A percentile compares a stretch with the other conserved stretches of the same genome.
Evolutionary conservation across 2,329 filamentous ascomycete genomes (phyloP).

Genomic region (Aureobasidium sp.): DNA sequence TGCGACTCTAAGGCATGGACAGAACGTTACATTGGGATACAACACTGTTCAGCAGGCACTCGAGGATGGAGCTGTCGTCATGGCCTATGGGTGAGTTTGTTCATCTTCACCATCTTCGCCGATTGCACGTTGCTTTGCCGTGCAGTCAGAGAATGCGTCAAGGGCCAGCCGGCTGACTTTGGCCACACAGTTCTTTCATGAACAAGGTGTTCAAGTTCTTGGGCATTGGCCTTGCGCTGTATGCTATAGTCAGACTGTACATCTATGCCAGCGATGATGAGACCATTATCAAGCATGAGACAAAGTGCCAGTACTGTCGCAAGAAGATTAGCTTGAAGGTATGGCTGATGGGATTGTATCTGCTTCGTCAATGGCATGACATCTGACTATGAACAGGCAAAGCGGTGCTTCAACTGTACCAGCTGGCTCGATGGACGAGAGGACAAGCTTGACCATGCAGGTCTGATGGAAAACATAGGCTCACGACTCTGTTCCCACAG

Average conservation of each 20-base stretch:
- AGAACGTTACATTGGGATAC: slow-evolving; percentile 51
- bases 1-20: slow-evolving; percentile 54
- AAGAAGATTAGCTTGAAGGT: slow-evolving; percentile 46
- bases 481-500: neutral
- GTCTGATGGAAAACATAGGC: neutral
- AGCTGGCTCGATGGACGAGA: slow-evolving; percentile 53
- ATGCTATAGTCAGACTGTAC: slow-evolving; percentile 56
- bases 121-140: neutral
- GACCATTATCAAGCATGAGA: slow-evolving; percentile 62
- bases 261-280: slow-evolving; percentile 52
- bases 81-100: slow-evolving; percentile 56
- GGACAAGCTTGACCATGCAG: slow-evolving; percentile 25
- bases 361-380: neutral
- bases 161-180: neutral
- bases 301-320: slow-evolving; percentile 62
- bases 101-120: neutral
- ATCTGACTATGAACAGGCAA: slow-evolving; percentile 44
- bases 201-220: slow-evolving; percentile 60
- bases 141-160: neutral
- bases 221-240: slow-evolving; percentile 59
- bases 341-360: neutral
- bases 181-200: slow-evolving; percentile 41
- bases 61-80: slow-evolving; percentile 63
- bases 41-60: slow-evolving; percentile 64
- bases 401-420: slow-evolving; percentile 51